phyloP scores from a whole-genome alignment of 345 rosid species.

The Hibiscus syriacus region DNA sequence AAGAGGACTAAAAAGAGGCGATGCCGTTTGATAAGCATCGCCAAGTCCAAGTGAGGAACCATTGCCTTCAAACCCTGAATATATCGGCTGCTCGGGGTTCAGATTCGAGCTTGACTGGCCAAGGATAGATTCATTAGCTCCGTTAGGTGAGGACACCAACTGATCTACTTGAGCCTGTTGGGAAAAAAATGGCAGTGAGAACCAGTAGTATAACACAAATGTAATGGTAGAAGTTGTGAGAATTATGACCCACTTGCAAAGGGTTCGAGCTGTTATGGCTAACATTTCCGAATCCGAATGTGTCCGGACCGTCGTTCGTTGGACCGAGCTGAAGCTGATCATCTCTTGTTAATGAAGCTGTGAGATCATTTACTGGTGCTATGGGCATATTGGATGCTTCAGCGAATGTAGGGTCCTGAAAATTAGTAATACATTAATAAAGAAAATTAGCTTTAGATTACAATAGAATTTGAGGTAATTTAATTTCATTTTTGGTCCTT shows the following conservation, averaged over 20 bases:
- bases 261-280: background rate
- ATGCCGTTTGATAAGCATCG: background rate
- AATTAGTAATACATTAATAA: background rate
- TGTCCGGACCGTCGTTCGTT: background rate
- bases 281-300: background rate
- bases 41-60: background rate
- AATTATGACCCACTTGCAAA: background rate
- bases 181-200: background rate
- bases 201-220: background rate
- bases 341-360: background rate
- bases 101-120: background rate
- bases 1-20: background rate
- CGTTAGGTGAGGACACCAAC: conserved; percentile 6
- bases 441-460: background rate
- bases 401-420: background rate
- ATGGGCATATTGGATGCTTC: background rate
- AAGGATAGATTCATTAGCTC: background rate
- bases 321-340: background rate
- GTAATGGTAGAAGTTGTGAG: background rate
- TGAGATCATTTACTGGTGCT: background rate
- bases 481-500: too few species aligned
- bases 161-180: conserved; percentile 3
- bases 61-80: background rate
- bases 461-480: background rate
- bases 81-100: background rate